phyloP scores from a whole-genome alignment of 495 filamentous ascomycete genomes.

The Neurospora sp. region DNA sequence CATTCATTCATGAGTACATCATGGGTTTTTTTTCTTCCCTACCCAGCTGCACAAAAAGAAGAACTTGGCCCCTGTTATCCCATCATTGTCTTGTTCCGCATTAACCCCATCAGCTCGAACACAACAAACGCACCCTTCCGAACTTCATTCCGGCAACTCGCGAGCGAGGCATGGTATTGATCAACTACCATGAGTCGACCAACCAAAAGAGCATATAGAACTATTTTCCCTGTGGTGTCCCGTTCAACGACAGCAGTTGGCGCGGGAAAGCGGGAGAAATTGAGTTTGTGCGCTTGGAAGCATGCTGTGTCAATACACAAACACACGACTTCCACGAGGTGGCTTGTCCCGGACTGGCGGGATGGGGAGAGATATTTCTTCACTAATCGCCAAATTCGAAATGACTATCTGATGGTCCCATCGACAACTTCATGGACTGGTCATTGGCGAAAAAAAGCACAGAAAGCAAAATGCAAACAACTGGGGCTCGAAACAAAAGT shows the following conservation, averaged over 20 bases:
- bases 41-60: background rate
- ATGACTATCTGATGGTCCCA: background rate
- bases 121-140: background rate
- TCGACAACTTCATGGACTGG: background rate
- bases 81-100: background rate
- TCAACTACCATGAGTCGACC: background rate
- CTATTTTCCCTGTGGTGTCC: background rate
- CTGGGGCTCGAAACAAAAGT: background rate
- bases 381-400: background rate
- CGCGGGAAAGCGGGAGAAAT: background rate
- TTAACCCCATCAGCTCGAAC: background rate
- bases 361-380: background rate
- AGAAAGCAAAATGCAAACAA: background rate
- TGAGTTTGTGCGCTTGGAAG: background rate
- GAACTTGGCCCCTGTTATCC: background rate
- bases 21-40: background rate
- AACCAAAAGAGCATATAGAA: background rate
- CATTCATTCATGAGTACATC: background rate
- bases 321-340: background rate
- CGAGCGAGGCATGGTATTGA: background rate
- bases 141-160: background rate
- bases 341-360: background rate
- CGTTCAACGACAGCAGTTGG: background rate
- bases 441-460: background rate
- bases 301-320: background rate